Conservation (phyloP, 75 land plant species). For the Azolla pinnata region DNA sequence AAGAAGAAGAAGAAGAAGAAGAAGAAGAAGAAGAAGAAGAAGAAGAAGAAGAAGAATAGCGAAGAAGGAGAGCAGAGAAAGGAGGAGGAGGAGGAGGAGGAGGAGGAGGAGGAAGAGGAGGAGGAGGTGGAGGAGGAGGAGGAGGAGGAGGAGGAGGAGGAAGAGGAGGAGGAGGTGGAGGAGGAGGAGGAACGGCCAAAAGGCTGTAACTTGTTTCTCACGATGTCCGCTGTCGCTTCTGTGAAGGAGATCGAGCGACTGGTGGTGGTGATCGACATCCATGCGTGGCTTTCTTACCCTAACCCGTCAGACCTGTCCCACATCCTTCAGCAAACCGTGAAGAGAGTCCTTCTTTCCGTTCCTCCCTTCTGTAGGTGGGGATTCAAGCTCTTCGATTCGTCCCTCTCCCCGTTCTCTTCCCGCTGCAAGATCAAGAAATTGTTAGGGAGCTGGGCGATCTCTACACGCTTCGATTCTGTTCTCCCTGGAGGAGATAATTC, state of each 20-base stretch:
- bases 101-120: too few species aligned
- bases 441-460: slow-evolving; percentile 20
- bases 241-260: slow-evolving; percentile 8
- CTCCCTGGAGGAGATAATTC: slow-evolving; percentile 14
- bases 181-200: slow-evolving; percentile 12
- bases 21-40: too few species aligned
- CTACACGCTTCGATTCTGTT: slow-evolving; percentile 38
- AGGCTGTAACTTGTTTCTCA: slow-evolving; percentile 4
- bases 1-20: too few species aligned
- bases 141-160: too few species aligned
- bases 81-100: too few species aligned
- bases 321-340: slow-evolving; percentile 21
- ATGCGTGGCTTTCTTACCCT: background rate
- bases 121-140: too few species aligned
- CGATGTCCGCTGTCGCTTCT: too few species aligned
- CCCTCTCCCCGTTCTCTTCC: slow-evolving; percentile 50
- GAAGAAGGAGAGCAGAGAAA: too few species aligned
- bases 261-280: background rate
- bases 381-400: slow-evolving; percentile 60
- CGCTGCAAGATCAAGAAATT: slow-evolving; percentile 27
- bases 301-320: slow-evolving; percentile 25
- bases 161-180: too few species aligned
- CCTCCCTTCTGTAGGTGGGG: slow-evolving; percentile 42
- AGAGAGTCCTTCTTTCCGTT: slow-evolving; percentile 22
- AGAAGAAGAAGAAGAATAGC: too few species aligned